Evolutionary conservation across 805 yeast species (phyloP).

Genomic region (Candida nemodendra): DNA sequence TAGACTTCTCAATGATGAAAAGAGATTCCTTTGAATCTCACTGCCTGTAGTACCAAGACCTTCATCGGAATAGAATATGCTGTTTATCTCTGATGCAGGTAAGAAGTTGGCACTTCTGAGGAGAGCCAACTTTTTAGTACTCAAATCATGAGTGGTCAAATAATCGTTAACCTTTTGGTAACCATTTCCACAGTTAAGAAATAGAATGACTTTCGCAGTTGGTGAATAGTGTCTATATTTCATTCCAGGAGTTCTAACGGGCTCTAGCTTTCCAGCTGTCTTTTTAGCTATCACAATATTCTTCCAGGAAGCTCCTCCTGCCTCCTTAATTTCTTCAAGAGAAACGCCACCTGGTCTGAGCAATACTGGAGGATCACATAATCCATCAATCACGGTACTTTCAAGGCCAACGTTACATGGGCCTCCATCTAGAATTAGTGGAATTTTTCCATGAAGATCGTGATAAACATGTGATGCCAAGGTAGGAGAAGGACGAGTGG

Average conservation of each 20-base stretch:
- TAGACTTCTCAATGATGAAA: conserved; percentile 68
- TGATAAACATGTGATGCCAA: conserved; percentile 78
- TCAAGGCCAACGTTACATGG: conserved; percentile 86
- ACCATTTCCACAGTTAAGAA: conserved; percentile 51
- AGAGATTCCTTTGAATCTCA: conserved; percentile 74
- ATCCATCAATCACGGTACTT: conserved; percentile 91
- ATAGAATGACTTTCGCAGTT: conserved; percentile 71
- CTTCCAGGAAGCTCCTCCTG: conserved; percentile 71
- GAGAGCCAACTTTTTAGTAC: conserved; percentile 47
- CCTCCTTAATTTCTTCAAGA: conserved; percentile 62
- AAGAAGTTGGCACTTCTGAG: conserved; percentile 43
- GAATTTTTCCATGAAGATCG: conserved; percentile 78
- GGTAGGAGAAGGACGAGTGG: conserved; percentile 94
- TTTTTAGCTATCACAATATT: conserved; percentile 61
- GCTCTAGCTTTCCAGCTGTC: conserved; percentile 62
- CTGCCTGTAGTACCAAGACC: conserved; percentile 46
- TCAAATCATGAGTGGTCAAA: conserved; percentile 7
- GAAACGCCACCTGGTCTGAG: conserved; percentile 94
- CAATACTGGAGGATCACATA: conserved; percentile 78
- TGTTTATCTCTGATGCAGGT: conserved; percentile 11
- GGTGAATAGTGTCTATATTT: conserved; percentile 96
- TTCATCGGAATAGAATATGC: conserved; percentile 29
- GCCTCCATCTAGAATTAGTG: conserved; percentile 89
- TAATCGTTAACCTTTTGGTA: conserved; percentile 14
- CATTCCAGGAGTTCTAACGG: conserved; percentile 95